Base-by-base conservation (phyloP, 2,329 filamentous ascomycete species). In the Exserohilum turcica region DNA sequence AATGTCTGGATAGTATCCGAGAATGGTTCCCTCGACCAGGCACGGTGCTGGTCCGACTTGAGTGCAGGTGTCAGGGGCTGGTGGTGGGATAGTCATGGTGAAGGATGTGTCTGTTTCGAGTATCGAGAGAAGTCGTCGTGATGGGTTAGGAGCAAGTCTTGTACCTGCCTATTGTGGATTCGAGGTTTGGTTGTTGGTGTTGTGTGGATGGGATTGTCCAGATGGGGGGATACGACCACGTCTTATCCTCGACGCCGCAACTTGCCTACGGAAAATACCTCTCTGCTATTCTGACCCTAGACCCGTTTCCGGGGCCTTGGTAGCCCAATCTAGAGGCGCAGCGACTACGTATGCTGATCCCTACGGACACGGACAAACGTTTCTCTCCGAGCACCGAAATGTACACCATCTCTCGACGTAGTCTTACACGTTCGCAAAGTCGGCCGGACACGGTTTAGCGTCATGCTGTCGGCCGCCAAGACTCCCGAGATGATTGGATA, bases 1-100 rank as follows among this genome's bases (percentile, higher is more conserved):
- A 0, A 83, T 68, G 32, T 71, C 77, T 0, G 84, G 84, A 29
- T 79, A 74, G 67, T 86, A 86, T 21, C 80, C 78, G 59, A 84
- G 82, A 13, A 79, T 76, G 2, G 79, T 81, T 1, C 71, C 74
- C 47, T 78, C 67, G 15, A 83, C 74, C 0, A 79, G 74, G 53
- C 81, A 83, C 9, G 42, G 42, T 12, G 54, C 49, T 9, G 60
- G 60, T 13, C 54, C 51, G 15, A 68, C 54, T 5, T 60, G 21
- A 6, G 45, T 54, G 48, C 67, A 70, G 12, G 12, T 40, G 1
- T 48, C 32, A 4, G 63, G 63, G 32, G 59, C 59, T n/a, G 63
- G 36, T 13, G 63, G 64, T 38, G 62, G 57, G 21, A 64, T 43
- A 6, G 59, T 59, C 63, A 66, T 68, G 18, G 18, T 48, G 57